A percentile compares a stretch with the other conserved stretches of the same genome.
Conservation (phyloP, 106 monocot genomes). For the Amphibolis antarctica region DNA sequence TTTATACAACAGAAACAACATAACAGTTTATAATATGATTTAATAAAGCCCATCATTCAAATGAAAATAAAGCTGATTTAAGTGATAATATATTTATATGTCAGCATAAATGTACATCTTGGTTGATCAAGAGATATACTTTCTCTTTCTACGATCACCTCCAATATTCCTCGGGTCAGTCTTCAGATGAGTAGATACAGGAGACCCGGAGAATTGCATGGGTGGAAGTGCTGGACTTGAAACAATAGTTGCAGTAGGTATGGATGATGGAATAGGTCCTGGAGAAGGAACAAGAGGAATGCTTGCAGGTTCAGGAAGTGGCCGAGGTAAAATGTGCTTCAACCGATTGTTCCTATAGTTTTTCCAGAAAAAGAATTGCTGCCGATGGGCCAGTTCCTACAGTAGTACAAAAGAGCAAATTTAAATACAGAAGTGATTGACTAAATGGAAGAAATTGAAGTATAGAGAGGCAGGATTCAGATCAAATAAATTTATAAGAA, state of each 20-base stretch:
- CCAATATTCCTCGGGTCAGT: constrained; percentile 62
- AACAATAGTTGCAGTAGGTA: constrained; percentile 13
- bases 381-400: constrained; percentile 90
- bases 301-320: constrained; percentile 58
- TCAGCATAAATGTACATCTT: neutral
- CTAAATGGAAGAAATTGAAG: neutral
- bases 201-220: constrained; percentile 58
- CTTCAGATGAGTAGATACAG: constrained; percentile 55
- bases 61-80: too few species aligned
- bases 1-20: too few species aligned
- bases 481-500: too few species aligned
- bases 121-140: constrained; percentile 32
- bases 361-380: constrained; percentile 95
- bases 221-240: constrained; percentile 33
- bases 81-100: too few species aligned
- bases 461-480: neutral
- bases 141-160: constrained; percentile 89
- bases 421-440: neutral
- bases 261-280: constrained; percentile 26
- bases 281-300: constrained; percentile 16
- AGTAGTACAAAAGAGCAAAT: constrained; percentile 1
- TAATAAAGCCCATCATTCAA: too few species aligned
- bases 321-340: constrained; percentile 83
- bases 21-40: too few species aligned
- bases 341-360: constrained; percentile 92